Base-by-base conservation (phyloP, 306 rosid species). In the Ziziphus jujuba region DNA sequence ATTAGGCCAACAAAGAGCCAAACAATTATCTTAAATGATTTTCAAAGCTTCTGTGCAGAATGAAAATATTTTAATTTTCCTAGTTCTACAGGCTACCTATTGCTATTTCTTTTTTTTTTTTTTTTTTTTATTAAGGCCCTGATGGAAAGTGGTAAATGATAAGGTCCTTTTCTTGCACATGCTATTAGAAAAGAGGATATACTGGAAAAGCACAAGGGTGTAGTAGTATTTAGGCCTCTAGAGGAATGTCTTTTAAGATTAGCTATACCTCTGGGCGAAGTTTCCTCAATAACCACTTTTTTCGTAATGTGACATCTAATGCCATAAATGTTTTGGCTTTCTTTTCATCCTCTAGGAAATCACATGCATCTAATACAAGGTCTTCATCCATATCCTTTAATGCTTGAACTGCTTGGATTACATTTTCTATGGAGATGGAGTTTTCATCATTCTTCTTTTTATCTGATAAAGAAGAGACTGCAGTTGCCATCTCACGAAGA, bases 351-450 rank as follows among this genome's bases (percentile, higher is more conserved):
- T 89, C 96, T 31, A 89, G 63, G 54, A 82, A 74, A 72, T 89
- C 93, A 22, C 93, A 89, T 24, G 96, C 93, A 74, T 87, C 96
- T 75, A 89, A 75, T 65, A 89, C 77, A 61, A 89, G 83, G 24
- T 89, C 96, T 52, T 89, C 96, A 74, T 89, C 93, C 86, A 89
- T 84, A 60, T 84, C 87, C 9, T 86, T 85, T 80, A 89, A 81
- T n/a, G 91, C 86, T 83, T 89, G 92, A 16, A 89, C 81, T 51
- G 91, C 89, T 75, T 79, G 77, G 33, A 87, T 75, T 75, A 84
- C 86, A 53, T 24, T 73, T 77, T 87, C 92, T 58, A 89, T 81
- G 9, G 87, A 72, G 33, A 83, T 34, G 20, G 85, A 73, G 73
- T 59, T 76, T 65, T 77, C 87, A 28, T 83, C 76, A 17, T 65